Percentiles rank a stretch among this genome's conserved stretches.
These are phyloP conservation scores for Dryadomyces sulphureus DNA, from an alignment of 2,329 filamentous ascomycete species.

Conservation along the genomic window DNA sequence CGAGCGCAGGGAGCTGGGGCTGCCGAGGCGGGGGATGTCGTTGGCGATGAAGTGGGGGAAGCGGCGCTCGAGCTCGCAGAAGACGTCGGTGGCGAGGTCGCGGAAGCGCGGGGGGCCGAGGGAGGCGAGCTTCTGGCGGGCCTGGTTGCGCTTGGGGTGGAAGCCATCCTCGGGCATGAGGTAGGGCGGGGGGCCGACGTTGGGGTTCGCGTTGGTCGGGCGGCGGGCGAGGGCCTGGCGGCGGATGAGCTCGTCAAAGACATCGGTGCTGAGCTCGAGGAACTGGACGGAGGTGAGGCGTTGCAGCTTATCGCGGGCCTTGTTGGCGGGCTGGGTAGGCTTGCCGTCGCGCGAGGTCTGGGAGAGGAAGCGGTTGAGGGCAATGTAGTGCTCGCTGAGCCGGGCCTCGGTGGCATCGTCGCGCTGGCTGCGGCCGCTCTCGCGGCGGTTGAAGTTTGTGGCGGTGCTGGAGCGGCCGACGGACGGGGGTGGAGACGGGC, in stretches of 20 bases:
- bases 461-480: constrained; percentile 75
- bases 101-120: constrained; percentile 76
- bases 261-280: constrained; percentile 92
- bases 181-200: constrained; percentile 47
- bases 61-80: constrained; percentile 81
- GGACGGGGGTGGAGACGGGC: constrained; percentile 76
- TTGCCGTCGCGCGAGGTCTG: constrained; percentile 60
- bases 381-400: constrained; percentile 66
- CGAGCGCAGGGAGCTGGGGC: constrained; percentile 47
- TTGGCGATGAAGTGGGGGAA: constrained; percentile 66
- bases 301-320: constrained; percentile 86
- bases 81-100: constrained; percentile 89
- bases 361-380: constrained; percentile 63
- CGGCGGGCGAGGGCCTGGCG: constrained; percentile 55
- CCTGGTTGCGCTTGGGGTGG: constrained; percentile 94
- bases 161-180: constrained; percentile 78
- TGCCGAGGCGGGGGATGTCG: constrained; percentile 54
- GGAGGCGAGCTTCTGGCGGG: constrained; percentile 86
- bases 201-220: constrained; percentile 34
- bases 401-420: constrained; percentile 48
- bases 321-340: constrained; percentile 61
- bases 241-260: constrained; percentile 86
- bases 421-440: constrained; percentile 44
- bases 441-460: constrained; percentile 48
- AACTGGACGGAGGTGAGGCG: constrained; percentile 86